Conservation (phyloP, 2,329 filamentous ascomycete genomes). For the Sarocladium brachiariae region DNA sequence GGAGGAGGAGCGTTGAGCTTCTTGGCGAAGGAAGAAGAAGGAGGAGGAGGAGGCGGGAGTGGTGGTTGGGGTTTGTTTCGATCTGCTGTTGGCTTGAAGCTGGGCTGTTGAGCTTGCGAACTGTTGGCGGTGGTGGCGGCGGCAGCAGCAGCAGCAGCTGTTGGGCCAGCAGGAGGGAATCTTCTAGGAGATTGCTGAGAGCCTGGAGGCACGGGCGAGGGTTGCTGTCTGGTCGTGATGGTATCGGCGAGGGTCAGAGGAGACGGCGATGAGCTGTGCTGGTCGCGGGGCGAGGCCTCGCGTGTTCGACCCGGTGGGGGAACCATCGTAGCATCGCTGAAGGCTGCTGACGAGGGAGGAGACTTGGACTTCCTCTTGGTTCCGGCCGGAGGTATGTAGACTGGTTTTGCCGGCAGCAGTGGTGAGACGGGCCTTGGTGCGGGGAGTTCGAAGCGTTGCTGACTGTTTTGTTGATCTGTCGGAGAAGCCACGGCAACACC, state of each 20-base stretch:
- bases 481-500: conserved; percentile 36
- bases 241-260: conserved; percentile 2
- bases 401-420: conserved; percentile 39
- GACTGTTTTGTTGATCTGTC: conserved; percentile 15
- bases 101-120: conserved; percentile 8
- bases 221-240: not conserved
- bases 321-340: conserved; percentile 3
- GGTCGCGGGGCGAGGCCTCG: not conserved
- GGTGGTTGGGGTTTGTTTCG: conserved; percentile 11
- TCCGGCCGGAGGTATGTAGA: conserved; percentile 10
- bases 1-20: conserved; percentile 18
- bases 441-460: conserved; percentile 12
- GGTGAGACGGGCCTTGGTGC: conserved; percentile 28
- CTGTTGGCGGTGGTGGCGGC: too few species aligned
- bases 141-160: not conserved
- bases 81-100: not conserved
- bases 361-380: not conserved
- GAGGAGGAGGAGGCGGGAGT: too few species aligned
- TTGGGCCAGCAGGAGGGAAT: not conserved
- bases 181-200: not conserved
- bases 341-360: not conserved
- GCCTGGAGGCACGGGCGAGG: not conserved
- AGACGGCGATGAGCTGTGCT: not conserved
- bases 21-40: conserved; percentile 22
- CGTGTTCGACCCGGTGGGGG: not conserved